These are phyloP conservation scores for Paramecium pentaurelia DNA, from an alignment of 73 alveolate genomes.

Conservation along the genomic window DNA sequence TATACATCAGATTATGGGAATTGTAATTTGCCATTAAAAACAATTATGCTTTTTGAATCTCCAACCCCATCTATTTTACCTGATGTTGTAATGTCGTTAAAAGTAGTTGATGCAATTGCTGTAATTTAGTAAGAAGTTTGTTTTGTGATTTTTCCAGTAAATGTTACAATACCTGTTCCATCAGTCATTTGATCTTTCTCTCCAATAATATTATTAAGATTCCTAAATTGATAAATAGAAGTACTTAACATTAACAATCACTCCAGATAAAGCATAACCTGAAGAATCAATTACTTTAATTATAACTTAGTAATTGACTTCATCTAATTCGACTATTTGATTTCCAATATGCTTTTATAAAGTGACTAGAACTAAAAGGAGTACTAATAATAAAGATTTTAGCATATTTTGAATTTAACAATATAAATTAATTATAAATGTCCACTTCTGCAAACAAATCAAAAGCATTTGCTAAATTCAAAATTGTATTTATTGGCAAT, in stretches of 20 bases:
- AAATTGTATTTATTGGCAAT: slow-evolving; percentile 87
- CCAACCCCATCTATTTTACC: not conserved
- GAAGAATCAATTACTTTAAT: not conserved
- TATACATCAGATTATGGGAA: not conserved
- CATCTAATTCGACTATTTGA: not conserved
- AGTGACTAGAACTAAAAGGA: not conserved
- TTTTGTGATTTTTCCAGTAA: not conserved
- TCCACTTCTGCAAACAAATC: slow-evolving; percentile 13
- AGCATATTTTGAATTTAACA: slow-evolving; percentile 4
- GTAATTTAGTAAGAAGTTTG: not conserved
- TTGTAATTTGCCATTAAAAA: not conserved
- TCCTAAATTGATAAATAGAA: not conserved
- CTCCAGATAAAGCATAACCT: not conserved
- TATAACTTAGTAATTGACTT: not conserved
- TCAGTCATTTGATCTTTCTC: not conserved
- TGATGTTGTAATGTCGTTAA: not conserved
- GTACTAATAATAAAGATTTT: not conserved
- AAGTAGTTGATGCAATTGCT: not conserved
- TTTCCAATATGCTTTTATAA: not conserved
- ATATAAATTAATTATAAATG: not conserved
- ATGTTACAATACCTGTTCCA: not conserved
- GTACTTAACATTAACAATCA: not conserved
- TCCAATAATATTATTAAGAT: not conserved
- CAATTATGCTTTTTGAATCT: not conserved
- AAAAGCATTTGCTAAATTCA: slow-evolving; percentile 66